Percentiles rank a stretch among this genome's conserved stretches.
Conservation (phyloP, 768 basidiomycete species). For the Hygrophorus russula region DNA sequence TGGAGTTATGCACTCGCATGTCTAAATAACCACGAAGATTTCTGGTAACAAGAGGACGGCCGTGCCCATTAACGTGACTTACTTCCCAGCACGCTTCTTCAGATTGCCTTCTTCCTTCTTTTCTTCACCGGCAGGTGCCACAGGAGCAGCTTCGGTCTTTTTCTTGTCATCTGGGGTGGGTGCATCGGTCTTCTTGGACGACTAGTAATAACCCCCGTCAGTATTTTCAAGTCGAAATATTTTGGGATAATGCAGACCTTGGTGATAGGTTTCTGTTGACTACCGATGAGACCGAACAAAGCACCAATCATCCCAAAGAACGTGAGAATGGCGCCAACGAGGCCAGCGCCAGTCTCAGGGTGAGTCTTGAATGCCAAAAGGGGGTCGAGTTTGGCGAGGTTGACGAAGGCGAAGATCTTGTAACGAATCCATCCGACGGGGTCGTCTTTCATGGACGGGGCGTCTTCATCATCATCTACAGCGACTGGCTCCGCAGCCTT, state of each 20-base stretch:
- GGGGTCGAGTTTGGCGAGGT: slow-evolving; percentile 65
- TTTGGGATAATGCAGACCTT: slow-evolving; percentile 38
- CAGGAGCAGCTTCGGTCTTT: slow-evolving; percentile 52
- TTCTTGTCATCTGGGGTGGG: slow-evolving; percentile 54
- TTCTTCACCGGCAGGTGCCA: slow-evolving; percentile 61
- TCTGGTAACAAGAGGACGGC: background rate
- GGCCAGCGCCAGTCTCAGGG: slow-evolving; percentile 76
- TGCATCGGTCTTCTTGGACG: slow-evolving; percentile 70
- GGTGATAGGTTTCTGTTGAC: slow-evolving; percentile 58
- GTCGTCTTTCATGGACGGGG: slow-evolving; percentile 51
- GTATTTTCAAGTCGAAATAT: slow-evolving; percentile 2
- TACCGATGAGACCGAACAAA: slow-evolving; percentile 70
- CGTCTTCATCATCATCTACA: slow-evolving; percentile 31
- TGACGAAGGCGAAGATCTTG: slow-evolving; percentile 72
- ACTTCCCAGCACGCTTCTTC: slow-evolving; percentile 55
- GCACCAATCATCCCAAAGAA: slow-evolving; percentile 79
- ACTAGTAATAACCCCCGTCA: slow-evolving; percentile 24
- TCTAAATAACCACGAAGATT: background rate
- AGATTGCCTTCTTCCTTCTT: slow-evolving; percentile 57
- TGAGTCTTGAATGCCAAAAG: slow-evolving; percentile 75
- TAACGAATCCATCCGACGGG: slow-evolving; percentile 73
- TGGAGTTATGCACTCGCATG: no score
- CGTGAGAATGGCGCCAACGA: slow-evolving; percentile 64
- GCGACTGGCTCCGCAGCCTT: slow-evolving; percentile 43
- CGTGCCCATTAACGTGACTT: slow-evolving; percentile 4